These are phyloP conservation scores for Aspergillus coremiiformis DNA, from an alignment of 495 filamentous ascomycete genomes.

Conservation along the genomic window DNA sequence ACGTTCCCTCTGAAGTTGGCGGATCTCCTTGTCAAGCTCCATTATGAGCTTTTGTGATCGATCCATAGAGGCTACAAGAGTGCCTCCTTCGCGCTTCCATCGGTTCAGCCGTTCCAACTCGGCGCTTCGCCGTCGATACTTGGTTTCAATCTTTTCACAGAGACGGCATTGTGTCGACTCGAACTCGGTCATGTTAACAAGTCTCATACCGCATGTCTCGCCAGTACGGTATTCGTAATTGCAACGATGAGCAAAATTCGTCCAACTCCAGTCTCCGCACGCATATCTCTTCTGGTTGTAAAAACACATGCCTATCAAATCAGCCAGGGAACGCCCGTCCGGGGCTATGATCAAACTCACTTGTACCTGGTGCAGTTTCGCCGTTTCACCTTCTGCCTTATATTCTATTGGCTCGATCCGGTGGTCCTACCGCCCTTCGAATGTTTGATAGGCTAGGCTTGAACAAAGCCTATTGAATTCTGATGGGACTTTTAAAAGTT, in stretches of 20 bases:
- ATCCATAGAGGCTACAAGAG: constrained; percentile 73
- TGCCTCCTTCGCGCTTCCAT: constrained; percentile 66
- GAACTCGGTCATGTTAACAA: constrained; percentile 64
- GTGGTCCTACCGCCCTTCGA: constrained; percentile 22
- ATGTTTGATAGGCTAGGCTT: constrained; percentile 34
- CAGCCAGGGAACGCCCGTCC: constrained; percentile 24
- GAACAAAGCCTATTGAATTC: constrained; percentile 18
- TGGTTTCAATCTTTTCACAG: constrained; percentile 90
- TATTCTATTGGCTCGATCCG: constrained; percentile 29
- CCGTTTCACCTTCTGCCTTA: constrained; percentile 32
- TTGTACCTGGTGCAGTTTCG: constrained; percentile 22
- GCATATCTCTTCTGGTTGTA: constrained; percentile 50
- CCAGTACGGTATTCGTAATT: constrained; percentile 93
- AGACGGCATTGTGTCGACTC: constrained; percentile 60
- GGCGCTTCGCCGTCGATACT: constrained; percentile 64
- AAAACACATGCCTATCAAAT: constrained; percentile 48
- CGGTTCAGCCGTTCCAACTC: constrained; percentile 72
- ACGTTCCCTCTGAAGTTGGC: constrained; percentile 38
- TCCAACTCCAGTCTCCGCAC: constrained; percentile 95
- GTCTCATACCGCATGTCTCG: constrained; percentile 95
- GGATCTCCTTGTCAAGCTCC: constrained; percentile 57
- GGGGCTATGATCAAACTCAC: constrained; percentile 28
- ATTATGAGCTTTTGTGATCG: constrained; percentile 57
- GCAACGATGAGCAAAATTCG: constrained; percentile 89
- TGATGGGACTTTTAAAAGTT: constrained; percentile 16